phyloP scores from a whole-genome alignment of 2,329 filamentous ascomycete species.

The Coniochaeta sp. region DNA sequence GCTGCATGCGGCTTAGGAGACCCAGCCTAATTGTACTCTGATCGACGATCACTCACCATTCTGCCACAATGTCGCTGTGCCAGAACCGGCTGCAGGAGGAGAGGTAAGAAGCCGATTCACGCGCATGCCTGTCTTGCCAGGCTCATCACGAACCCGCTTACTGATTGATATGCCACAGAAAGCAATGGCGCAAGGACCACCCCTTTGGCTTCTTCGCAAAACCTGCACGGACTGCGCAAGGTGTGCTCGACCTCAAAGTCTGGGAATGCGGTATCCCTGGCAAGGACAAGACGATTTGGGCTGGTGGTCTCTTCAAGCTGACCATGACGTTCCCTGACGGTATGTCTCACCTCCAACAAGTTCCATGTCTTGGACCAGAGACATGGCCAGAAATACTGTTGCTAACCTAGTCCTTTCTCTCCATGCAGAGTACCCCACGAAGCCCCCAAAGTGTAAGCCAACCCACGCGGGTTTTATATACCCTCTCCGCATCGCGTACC shows the following conservation, averaged over 20 bases:
- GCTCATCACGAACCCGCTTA: not conserved
- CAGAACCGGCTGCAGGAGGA: conserved; percentile 84
- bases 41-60: not conserved
- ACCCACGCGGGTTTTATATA: not conserved
- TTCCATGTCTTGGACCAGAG: not conserved
- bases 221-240: conserved; percentile 70
- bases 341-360: conserved; percentile 31
- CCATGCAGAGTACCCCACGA: conserved; percentile 84
- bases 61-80: conserved; percentile 68
- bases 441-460: conserved; percentile 92
- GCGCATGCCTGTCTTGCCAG: not conserved
- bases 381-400: not conserved
- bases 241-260: conserved; percentile 82
- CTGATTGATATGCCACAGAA: conserved; percentile 43
- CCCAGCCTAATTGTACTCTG: not conserved
- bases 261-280: conserved; percentile 98
- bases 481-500: conserved; percentile 4
- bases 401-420: not conserved
- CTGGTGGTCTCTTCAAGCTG: conserved; percentile 94
- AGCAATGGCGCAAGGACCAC: conserved; percentile 94
- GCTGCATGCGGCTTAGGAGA: not conserved
- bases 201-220: conserved; percentile 97
- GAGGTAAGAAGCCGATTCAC: conserved; percentile 47
- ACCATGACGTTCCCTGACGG: conserved; percentile 90
- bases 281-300: conserved; percentile 96